Evolutionary conservation across 495 filamentous ascomycete genomes (phyloP).

Genomic region (Cudoniella acicularis): DNA sequence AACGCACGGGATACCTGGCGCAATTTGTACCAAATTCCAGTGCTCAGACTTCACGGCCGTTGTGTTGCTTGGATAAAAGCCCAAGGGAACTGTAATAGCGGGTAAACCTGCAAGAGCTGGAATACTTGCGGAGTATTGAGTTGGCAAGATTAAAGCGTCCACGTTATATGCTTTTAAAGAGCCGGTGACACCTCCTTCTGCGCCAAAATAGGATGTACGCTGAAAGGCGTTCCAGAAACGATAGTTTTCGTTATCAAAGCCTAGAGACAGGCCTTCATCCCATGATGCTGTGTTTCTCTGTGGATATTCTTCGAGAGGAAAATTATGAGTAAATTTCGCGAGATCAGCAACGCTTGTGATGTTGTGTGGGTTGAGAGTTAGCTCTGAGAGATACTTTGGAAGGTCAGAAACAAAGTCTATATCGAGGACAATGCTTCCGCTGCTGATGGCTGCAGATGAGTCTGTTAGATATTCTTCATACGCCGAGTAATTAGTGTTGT

Average conservation of each 20-base stretch:
- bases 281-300: conserved; percentile 31
- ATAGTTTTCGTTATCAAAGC: conserved; percentile 38
- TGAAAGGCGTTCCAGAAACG: conserved; percentile 41
- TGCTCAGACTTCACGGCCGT: conserved; percentile 3
- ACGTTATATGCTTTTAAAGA: conserved; percentile 33
- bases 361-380: conserved; percentile 44
- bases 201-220: conserved; percentile 24
- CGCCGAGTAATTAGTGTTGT: conserved; percentile 31
- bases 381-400: conserved; percentile 40
- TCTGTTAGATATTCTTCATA: conserved; percentile 18
- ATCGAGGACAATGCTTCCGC: conserved; percentile 30
- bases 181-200: conserved; percentile 31
- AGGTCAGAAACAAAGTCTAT: conserved; percentile 45
- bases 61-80: conserved; percentile 32
- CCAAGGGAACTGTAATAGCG: conserved; percentile 41
- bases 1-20: conserved; percentile 27
- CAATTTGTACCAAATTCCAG: conserved; percentile 21
- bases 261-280: conserved; percentile 31
- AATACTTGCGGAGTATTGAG: conserved; percentile 22
- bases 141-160: conserved; percentile 42
- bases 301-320: conserved; percentile 33
- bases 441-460: conserved; percentile 4
- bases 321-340: conserved; percentile 29
- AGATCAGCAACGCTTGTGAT: conserved; percentile 33
- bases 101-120: conserved; percentile 35